Base-by-base conservation (phyloP, 352 stramenopile genomes). In the Phytophthora macrochlamydospora region DNA sequence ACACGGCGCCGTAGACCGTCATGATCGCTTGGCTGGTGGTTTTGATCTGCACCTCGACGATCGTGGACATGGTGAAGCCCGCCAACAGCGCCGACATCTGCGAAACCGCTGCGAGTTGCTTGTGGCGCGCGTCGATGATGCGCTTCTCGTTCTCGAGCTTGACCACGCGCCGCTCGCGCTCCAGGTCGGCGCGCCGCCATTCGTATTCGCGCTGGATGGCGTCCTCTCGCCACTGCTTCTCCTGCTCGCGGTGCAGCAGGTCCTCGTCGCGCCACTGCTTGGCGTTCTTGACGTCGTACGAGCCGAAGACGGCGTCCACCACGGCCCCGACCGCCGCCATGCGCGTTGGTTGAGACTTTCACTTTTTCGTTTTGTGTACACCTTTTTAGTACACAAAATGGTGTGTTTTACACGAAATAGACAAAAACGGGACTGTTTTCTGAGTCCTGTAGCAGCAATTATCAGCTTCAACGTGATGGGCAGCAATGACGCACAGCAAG, bases 121-220 rank as follows among this genome's bases (percentile, higher is more conserved):
- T 79, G 71, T 85, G 75, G 3, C 83, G 79, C 24, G 83, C 81
- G 61, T 94, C 85, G 57, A 94, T 88, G 51, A 90, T 83, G 52
- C 80, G 81, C 68, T 92, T 91, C 69, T 94, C 85, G 70, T 90
- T 91, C 73, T 90, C 83, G 52, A 94, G 81, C 67, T 94, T 94
- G 55, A 87, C 56, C 33, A 91, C 72, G 31, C 85, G 85, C 0
- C 80, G 76, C 52, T 90, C 79, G 32, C 85, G 80, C 69, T 91
- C 82, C 8, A 92, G 56, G 44, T 94, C 85, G 57, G 81, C 80
- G 35, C 84, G 75, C 2, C 85, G 76, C 85, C 85, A 94, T 54
- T 85, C 72, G 49, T 87, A 72, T 44, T 91, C 78, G 49, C 85
- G 82, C 56, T 78, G 71, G 32, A 92, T 86, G 2, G 82, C 73